These are phyloP conservation scores for Corynespora cassiicola DNA, from an alignment of 2,329 filamentous ascomycete genomes.

Conservation along the genomic window DNA sequence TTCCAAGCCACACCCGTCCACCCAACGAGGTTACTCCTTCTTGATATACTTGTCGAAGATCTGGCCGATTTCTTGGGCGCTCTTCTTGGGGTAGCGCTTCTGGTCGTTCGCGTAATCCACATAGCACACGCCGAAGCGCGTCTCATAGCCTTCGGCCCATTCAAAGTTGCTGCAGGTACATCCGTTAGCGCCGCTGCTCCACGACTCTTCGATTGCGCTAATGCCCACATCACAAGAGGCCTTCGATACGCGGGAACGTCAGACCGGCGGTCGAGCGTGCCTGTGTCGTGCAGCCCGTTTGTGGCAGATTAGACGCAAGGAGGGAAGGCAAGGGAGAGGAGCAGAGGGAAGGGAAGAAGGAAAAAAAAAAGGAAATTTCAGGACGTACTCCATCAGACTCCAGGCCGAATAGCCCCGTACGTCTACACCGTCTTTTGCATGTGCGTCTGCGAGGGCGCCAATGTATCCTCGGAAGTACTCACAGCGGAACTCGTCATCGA, in stretches of 20 bases:
- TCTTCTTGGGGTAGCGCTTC: conserved; percentile 84
- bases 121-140: conserved; percentile 81
- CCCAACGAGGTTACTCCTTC: conserved; percentile 54
- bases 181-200: conserved; percentile 24
- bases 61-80: conserved; percentile 72
- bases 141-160: conserved; percentile 91
- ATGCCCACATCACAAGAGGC: too few relatives aligned
- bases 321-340: neutral
- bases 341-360: conserved; percentile 2
- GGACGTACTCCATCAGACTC: conserved; percentile 78
- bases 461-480: conserved; percentile 82
- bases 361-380: conserved; percentile 16
- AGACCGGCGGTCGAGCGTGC: too few relatives aligned
- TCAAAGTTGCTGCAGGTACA: conserved; percentile 72
- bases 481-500: conserved; percentile 82
- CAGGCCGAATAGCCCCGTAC: conserved; percentile 84
- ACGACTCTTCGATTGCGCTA: neutral
- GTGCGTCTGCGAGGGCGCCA: conserved; percentile 75
- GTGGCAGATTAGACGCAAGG: neutral
- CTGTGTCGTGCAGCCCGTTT: neutral
- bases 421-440: conserved; percentile 75
- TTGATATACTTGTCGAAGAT: conserved; percentile 75
- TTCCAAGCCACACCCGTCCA: conserved; percentile 21
- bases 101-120: conserved; percentile 84
- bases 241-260: too few relatives aligned